Evolutionary conservation across 768 basidiomycete species (phyloP), one percentile per base, ranked within the genome.

Genomic region (Rhizopogon vesiculosus): DNA sequence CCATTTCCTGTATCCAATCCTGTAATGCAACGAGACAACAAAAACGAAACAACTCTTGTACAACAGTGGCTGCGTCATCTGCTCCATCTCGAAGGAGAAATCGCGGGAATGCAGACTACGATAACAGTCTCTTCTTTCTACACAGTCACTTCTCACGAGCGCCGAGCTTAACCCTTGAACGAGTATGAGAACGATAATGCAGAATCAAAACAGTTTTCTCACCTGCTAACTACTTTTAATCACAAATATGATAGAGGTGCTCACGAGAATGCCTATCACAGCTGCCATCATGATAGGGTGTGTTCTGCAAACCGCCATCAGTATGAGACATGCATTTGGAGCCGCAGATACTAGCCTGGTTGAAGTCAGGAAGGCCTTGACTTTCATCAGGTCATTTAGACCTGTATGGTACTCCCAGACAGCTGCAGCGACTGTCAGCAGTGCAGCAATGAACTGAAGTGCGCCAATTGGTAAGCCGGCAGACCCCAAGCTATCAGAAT

Each of bases 351-450:
- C 72, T 64, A 58, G 77, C 88, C 82, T 85, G 28, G 79, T 75
- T 15, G 77, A 79, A 31, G 69, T 72, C 40, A 88, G 65, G 64
- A 89, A 88, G 1, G 85, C 84, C 58, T 80, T 77, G 70, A 79
- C 74, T 54, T 75, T 72, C 54, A 78, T 72, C 57, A 89, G 66
- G 64, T 86, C 85, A 62, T 74, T 69, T 44, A 76, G 81, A 1
- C 82, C 82, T 48, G 71, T 75, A 56, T 80, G 78, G 57, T 87
- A 91, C 69, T 87, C 86, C 83, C 83, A 89, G 39, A 74, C 58
- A 0, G 86, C 87, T 1, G 79, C 85, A 8, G 64, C 69, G 19
- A 89, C 75, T 16, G 80, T 77, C 12, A 74, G 72, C 15, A 87
- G 55, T 8, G 86, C 79, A 5, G 83, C 80, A 13, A 68, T 64